A percentile compares a stretch with the other conserved stretches of the same genome.
Conservation (phyloP, 2,329 filamentous ascomycete species). For the Talaromyces marneffei region DNA sequence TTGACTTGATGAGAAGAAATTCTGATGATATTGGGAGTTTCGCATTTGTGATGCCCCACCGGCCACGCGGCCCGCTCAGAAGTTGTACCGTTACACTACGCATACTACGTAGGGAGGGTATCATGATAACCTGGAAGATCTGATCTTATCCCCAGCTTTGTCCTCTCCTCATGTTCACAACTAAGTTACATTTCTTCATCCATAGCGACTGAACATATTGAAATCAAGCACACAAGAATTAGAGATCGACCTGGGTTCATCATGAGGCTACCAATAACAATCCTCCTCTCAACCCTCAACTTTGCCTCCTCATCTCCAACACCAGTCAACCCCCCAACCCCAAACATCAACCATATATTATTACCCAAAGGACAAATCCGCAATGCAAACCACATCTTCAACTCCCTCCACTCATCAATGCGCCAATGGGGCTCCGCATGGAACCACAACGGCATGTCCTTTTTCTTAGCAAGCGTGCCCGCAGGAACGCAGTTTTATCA, state of each 20-base stretch:
- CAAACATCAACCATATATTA: not conserved
- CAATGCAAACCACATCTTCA: conserved; percentile 65
- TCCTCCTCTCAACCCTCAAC: not conserved
- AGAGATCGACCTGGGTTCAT: too few relatives aligned
- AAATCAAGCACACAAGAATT: too few relatives aligned
- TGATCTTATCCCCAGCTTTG: not conserved
- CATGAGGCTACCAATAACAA: not conserved
- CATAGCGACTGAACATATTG: too few relatives aligned
- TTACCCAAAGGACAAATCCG: not conserved
- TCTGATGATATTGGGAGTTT: not conserved
- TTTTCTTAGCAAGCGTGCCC: conserved; percentile 62
- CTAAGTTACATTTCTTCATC: too few relatives aligned
- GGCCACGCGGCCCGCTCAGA: not conserved
- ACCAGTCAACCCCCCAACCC: not conserved
- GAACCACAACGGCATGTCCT: conserved; percentile 69
- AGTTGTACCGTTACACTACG: too few relatives aligned
- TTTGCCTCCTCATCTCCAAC: not conserved
- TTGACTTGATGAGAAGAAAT: not conserved
- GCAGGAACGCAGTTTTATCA: conserved; percentile 63
- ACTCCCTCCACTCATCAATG: conserved; percentile 64
- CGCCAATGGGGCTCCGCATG: conserved; percentile 68
- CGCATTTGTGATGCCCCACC: not conserved
- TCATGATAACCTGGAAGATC: not conserved
- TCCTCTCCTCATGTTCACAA: not conserved
- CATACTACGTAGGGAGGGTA: too few relatives aligned